Percentiles rank a stretch among this genome's conserved stretches.
These are phyloP conservation scores for Umbilicaria muhlenbergii DNA, from an alignment of 495 filamentous ascomycete genomes.

Conservation along the genomic window DNA sequence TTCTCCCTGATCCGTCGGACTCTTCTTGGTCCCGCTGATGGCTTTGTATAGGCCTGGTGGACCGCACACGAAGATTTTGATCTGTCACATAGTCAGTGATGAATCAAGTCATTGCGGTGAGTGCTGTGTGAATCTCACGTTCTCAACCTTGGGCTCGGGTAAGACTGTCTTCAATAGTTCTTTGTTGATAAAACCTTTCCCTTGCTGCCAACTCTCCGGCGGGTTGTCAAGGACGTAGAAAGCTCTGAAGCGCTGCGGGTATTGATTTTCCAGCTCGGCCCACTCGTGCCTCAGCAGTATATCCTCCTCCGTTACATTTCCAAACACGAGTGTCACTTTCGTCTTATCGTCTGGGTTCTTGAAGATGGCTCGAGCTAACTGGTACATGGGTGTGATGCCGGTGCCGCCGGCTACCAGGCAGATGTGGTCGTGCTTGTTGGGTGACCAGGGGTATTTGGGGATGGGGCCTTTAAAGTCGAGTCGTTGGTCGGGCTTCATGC, in stretches of 20 bases:
- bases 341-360: slow-evolving; percentile 45
- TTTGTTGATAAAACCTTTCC: slow-evolving; percentile 40
- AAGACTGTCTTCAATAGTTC: slow-evolving; percentile 36
- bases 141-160: slow-evolving; percentile 26
- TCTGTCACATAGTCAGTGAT: neutral
- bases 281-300: slow-evolving; percentile 42
- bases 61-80: slow-evolving; percentile 52
- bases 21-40: slow-evolving; percentile 76
- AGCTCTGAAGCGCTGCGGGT: slow-evolving; percentile 41
- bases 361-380: slow-evolving; percentile 54
- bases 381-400: slow-evolving; percentile 88
- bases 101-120: too few species aligned
- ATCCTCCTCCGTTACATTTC: slow-evolving; percentile 46
- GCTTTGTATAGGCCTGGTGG: slow-evolving; percentile 90
- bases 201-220: slow-evolving; percentile 20
- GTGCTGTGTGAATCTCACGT: slow-evolving; percentile 18
- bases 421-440: slow-evolving; percentile 93
- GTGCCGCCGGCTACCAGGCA: slow-evolving; percentile 89
- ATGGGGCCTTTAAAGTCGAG: slow-evolving; percentile 90
- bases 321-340: slow-evolving; percentile 47
- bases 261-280: slow-evolving; percentile 31
- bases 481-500: slow-evolving; percentile 59
- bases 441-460: slow-evolving; percentile 78
- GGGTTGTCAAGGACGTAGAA: slow-evolving; percentile 43
- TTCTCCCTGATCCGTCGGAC: slow-evolving; percentile 85